A percentile compares a stretch with the other conserved stretches of the same genome.
phyloP scores from a whole-genome alignment of 345 rosid species.

The Dovyalis caffra region DNA sequence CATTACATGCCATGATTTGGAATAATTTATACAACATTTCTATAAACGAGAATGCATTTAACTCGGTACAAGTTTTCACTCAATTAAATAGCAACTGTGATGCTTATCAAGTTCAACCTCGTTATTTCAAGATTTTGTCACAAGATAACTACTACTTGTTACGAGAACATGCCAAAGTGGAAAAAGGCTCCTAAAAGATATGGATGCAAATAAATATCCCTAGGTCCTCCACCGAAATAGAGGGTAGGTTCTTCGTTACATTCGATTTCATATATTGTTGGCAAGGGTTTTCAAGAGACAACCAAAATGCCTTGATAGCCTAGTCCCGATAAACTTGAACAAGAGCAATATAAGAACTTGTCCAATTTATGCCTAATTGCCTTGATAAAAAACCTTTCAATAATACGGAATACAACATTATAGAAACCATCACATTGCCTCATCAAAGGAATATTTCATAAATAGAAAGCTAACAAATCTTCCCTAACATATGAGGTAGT shows the following conservation, averaged over 20 bases:
- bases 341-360: too few species aligned
- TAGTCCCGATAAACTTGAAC: neutral
- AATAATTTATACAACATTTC: neutral
- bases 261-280: neutral
- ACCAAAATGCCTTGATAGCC: neutral
- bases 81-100: neutral
- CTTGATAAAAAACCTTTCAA: neutral
- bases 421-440: too few species aligned
- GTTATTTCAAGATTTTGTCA: neutral
- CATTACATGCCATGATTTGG: neutral
- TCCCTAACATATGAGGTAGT: too few species aligned
- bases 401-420: too few species aligned
- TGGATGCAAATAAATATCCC: neutral
- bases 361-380: neutral
- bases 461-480: too few species aligned
- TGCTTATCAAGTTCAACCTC: neutral
- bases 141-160: neutral
- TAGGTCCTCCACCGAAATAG: neutral
- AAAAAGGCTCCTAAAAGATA: neutral
- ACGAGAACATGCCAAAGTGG: neutral
- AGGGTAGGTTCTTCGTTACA: neutral
- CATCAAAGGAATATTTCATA: too few species aligned
- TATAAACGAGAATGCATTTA: neutral
- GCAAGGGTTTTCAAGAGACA: neutral
- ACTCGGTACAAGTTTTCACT: neutral